A percentile compares a stretch with the other conserved stretches of the same genome.
phyloP scores from a whole-genome alignment of 495 filamentous ascomycete species.

The Cryomyces minteri region DNA sequence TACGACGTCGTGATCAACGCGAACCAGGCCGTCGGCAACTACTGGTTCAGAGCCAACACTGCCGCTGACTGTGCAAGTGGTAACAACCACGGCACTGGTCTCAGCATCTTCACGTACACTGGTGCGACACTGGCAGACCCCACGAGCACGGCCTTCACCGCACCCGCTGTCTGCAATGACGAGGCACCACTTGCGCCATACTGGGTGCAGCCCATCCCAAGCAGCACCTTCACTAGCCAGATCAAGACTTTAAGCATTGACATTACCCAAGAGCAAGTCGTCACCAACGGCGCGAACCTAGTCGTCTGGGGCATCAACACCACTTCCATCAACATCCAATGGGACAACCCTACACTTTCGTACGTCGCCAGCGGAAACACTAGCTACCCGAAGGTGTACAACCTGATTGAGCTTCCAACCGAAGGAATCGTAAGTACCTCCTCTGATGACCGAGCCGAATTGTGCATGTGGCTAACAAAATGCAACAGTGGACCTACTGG shows the following conservation, averaged over 20 bases:
- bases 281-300: conserved; percentile 13
- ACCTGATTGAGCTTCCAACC: conserved; percentile 19
- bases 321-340: conserved; percentile 17
- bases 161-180: conserved; percentile 13
- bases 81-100: conserved; percentile 4
- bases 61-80: conserved; percentile 6
- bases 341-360: conserved; percentile 19
- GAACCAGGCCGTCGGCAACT: conserved; percentile 16
- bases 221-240: neutral
- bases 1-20: conserved; percentile 23
- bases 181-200: conserved; percentile 12
- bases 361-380: conserved; percentile 17
- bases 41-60: conserved; percentile 19
- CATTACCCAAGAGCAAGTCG: conserved; percentile 4
- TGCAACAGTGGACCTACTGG: conserved; percentile 18
- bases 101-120: conserved; percentile 17
- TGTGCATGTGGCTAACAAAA: neutral
- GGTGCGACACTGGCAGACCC: conserved; percentile 9
- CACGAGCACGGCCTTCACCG: conserved; percentile 2
- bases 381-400: conserved; percentile 12
- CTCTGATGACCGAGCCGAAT: neutral
- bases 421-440: conserved; percentile 7
- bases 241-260: conserved; percentile 1
- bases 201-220: conserved; percentile 5
- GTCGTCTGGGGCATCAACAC: conserved; percentile 21